A percentile compares a stretch with the other conserved stretches of the same genome.
Evolutionary conservation across 495 filamentous ascomycete species (phyloP).

Genomic region (Polyplosphaeria fusca): DNA sequence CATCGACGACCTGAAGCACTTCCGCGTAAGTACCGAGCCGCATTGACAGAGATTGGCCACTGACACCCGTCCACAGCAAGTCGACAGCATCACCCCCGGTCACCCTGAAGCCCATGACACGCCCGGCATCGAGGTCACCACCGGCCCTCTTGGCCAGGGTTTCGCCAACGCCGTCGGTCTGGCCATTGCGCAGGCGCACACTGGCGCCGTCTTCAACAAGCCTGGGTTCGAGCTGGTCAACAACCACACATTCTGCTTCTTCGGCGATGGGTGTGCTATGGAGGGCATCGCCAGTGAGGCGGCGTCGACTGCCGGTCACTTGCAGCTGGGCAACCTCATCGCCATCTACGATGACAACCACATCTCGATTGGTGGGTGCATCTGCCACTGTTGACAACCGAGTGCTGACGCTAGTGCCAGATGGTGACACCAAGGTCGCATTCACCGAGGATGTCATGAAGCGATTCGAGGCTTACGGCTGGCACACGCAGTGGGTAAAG

Average conservation of each 20-base stretch:
- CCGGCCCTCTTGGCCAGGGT: constrained; percentile 46
- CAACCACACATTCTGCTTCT: constrained; percentile 96
- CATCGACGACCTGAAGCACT: constrained; percentile 88
- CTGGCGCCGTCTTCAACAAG: constrained; percentile 92
- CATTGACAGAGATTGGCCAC: constrained; percentile 12
- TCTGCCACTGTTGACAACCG: neutral
- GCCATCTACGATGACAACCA: constrained; percentile 97
- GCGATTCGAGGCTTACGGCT: constrained; percentile 96
- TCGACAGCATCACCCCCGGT: constrained; percentile 93
- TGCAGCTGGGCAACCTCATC: constrained; percentile 97
- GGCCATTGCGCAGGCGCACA: constrained; percentile 90
- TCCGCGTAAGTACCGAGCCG: constrained; percentile 73
- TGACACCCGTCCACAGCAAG: constrained; percentile 47
- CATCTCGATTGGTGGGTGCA: constrained; percentile 74
- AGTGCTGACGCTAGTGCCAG: constrained; percentile 40
- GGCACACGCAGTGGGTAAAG: constrained; percentile 83
- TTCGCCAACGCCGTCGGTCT: constrained; percentile 59
- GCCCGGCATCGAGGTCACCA: constrained; percentile 95
- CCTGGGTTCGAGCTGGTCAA: constrained; percentile 85
- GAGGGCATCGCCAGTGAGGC: constrained; percentile 96
- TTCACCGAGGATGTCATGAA: constrained; percentile 97
- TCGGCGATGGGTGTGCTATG: constrained; percentile 98
- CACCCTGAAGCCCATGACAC: constrained; percentile 97
- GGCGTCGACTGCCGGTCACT: constrained; percentile 85
- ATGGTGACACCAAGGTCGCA: constrained; percentile 89